A percentile compares a stretch with the other conserved stretches of the same genome.
Evolutionary conservation across 192 early-diverging fungal species (phyloP).

Genomic region (Dissophora ornata): DNA sequence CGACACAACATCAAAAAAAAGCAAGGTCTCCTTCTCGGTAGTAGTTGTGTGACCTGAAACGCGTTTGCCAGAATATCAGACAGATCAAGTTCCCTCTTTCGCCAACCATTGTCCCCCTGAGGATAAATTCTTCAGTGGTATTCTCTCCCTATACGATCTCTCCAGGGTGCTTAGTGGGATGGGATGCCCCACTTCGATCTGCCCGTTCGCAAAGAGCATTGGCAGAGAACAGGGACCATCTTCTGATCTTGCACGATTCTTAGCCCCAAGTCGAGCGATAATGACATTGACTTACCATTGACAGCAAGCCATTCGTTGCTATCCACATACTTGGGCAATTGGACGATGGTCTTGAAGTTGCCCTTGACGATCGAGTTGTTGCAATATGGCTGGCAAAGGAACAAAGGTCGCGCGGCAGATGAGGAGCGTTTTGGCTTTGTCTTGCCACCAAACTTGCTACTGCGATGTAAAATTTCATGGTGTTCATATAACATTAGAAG

Average conservation of each 20-base stretch:
- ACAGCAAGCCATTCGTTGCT: constrained; percentile 93
- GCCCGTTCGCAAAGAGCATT: no score
- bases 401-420: constrained; percentile 56
- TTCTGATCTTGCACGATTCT: neutral
- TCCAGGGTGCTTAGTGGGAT: no score
- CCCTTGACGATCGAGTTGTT: constrained; percentile 90
- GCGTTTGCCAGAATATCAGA: neutral
- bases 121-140: no score
- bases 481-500: neutral
- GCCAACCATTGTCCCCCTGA: no score
- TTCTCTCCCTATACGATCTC: no score
- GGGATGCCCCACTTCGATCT: no score
- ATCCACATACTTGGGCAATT: constrained; percentile 92
- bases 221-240: no score
- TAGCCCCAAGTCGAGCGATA: neutral
- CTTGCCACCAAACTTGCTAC: constrained; percentile 32
- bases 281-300: constrained; percentile 63
- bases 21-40: neutral
- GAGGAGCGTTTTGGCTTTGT: constrained; percentile 40
- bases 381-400: constrained; percentile 74
- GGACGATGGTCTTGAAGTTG: constrained; percentile 89
- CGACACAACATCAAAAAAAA: neutral
- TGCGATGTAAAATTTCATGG: neutral
- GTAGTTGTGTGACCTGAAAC: constrained; percentile 29
- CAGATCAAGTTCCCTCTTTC: no score